phyloP scores from a whole-genome alignment of 371 early-diverging fungal genomes.

The Mucor ambiguus region DNA sequence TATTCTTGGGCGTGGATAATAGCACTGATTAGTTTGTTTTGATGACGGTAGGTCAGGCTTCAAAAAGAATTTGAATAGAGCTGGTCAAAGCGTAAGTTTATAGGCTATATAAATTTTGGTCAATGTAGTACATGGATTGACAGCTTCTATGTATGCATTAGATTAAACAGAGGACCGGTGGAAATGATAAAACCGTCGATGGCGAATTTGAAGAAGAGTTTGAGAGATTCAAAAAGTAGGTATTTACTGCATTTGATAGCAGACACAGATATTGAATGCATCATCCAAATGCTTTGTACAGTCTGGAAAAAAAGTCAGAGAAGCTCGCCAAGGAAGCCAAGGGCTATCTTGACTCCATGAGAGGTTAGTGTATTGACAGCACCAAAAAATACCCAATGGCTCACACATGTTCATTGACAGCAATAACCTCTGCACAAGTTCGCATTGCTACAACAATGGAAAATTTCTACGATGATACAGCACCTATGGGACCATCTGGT shows the following conservation, averaged over 20 bases:
- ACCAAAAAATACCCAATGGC: too few relatives aligned
- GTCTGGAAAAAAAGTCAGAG: conserved; percentile 86
- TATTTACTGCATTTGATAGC: neutral
- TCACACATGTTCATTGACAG: conserved; percentile 28
- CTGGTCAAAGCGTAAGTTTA: conserved; percentile 70
- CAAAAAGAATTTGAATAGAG: conserved; percentile 83
- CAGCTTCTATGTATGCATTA: conserved; percentile 16
- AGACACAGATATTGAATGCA: neutral
- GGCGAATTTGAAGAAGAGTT: conserved; percentile 88
- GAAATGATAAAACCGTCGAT: conserved; percentile 80
- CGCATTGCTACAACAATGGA: conserved; percentile 81
- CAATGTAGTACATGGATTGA: neutral
- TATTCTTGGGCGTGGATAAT: neutral
- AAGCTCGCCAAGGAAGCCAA: conserved; percentile 90
- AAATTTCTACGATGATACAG: conserved; percentile 64
- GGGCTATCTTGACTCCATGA: conserved; percentile 87
- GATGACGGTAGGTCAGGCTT: conserved; percentile 69
- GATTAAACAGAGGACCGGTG: conserved; percentile 75
- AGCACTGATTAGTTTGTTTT: neutral
- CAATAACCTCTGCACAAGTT: conserved; percentile 83
- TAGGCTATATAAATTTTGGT: neutral
- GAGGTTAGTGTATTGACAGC: conserved; percentile 51
- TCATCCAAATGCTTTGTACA: conserved; percentile 28
- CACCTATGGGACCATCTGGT: conserved; percentile 51
- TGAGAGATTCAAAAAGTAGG: conserved; percentile 76